phyloP scores from a whole-genome alignment of 495 filamentous ascomycete genomes.

The Daldinia concentrica region DNA sequence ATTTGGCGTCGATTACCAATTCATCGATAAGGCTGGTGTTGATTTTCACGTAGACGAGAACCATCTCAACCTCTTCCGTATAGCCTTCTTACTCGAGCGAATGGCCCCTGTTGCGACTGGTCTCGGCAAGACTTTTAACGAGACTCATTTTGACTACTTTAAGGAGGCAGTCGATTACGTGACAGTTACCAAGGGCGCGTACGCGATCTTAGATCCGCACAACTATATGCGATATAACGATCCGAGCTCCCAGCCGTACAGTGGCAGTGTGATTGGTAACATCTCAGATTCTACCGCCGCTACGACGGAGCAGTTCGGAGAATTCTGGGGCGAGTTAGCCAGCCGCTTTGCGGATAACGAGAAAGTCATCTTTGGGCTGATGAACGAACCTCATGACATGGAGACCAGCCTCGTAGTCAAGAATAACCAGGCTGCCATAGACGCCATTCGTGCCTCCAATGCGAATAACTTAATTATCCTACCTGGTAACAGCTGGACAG shows the following conservation, averaged over 20 bases:
- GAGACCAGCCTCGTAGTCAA: slow-evolving; percentile 53
- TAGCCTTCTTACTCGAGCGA: slow-evolving; percentile 64
- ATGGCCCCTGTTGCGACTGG: slow-evolving; percentile 61
- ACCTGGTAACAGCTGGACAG: slow-evolving; percentile 60
- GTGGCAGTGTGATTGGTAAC: slow-evolving; percentile 62
- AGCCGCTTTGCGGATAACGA: slow-evolving; percentile 58
- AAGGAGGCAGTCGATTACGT: slow-evolving; percentile 63
- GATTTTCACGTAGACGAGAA: slow-evolving; percentile 60
- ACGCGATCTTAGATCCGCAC: slow-evolving; percentile 64
- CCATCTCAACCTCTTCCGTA: slow-evolving; percentile 61
- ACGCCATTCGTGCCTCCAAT: slow-evolving; percentile 55
- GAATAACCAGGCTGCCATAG: slow-evolving; percentile 62
- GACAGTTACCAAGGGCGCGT: slow-evolving; percentile 58
- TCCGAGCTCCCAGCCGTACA: slow-evolving; percentile 59
- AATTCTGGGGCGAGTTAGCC: slow-evolving; percentile 64
- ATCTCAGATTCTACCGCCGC: slow-evolving; percentile 53
- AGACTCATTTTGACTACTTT: slow-evolving; percentile 60
- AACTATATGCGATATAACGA: slow-evolving; percentile 67
- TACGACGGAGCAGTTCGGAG: slow-evolving; percentile 60
- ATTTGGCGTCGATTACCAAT: slow-evolving; percentile 62
- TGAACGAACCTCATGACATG: slow-evolving; percentile 65
- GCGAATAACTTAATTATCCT: slow-evolving; percentile 60
- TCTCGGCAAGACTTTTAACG: slow-evolving; percentile 62
- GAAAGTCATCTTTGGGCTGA: slow-evolving; percentile 61
- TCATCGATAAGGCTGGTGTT: slow-evolving; percentile 58